Conservation (phyloP, 23 red algal species). For the Gracilaria gracilis region DNA sequence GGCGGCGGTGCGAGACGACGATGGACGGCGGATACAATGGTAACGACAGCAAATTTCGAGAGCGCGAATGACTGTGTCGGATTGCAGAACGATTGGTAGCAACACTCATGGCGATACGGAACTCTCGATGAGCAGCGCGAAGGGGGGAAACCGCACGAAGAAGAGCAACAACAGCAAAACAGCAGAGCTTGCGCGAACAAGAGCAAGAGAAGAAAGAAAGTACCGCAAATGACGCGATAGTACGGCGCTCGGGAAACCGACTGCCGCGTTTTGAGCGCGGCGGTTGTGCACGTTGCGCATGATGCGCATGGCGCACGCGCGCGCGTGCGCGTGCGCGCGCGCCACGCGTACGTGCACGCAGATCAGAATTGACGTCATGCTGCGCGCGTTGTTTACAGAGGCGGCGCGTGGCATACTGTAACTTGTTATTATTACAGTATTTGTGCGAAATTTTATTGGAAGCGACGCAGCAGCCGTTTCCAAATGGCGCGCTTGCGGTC, state of each 20-base stretch:
- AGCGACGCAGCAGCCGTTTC: not conserved
- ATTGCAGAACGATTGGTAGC: not conserved
- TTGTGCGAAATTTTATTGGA: no score
- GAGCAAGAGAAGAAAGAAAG: no score
- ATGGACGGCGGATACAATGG: slow-evolving; percentile 9
- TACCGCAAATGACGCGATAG: no score
- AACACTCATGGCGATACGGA: not conserved
- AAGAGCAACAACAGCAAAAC: not conserved
- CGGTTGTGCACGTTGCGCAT: no score
- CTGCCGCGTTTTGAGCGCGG: not conserved
- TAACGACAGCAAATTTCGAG: not conserved
- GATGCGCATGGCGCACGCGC: not conserved
- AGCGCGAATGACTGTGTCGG: slow-evolving; percentile 16
- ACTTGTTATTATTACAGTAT: no score
- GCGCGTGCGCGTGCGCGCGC: not conserved
- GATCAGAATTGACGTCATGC: not conserved
- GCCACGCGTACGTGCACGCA: no score
- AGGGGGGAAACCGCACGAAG: not conserved
- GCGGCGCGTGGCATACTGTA: not conserved
- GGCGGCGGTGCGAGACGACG: not conserved
- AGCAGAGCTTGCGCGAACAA: no score
- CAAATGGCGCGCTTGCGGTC: not conserved
- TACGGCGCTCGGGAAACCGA: no score
- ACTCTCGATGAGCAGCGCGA: no score
- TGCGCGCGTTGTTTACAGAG: not conserved